These are phyloP conservation scores for Jaapia argillacea DNA, from an alignment of 768 basidiomycete genomes.

Conservation along the genomic window DNA sequence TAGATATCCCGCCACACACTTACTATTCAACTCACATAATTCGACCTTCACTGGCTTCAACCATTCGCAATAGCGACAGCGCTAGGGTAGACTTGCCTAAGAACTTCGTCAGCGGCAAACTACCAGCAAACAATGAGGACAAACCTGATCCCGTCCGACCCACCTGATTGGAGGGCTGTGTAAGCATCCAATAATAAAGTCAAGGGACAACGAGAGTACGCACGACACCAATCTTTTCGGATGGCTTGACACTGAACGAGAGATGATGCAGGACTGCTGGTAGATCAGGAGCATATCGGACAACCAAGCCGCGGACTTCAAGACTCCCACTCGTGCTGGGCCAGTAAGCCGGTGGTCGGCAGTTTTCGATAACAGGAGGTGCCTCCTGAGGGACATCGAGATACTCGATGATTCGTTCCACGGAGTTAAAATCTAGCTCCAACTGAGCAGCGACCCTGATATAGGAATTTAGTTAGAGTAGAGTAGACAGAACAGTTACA, in stretches of 20 bases:
- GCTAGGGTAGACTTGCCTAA: constrained; percentile 23
- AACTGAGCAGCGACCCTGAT: constrained; percentile 55
- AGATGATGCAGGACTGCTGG: constrained; percentile 48
- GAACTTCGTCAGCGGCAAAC: neutral
- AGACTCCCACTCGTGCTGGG: constrained; percentile 41
- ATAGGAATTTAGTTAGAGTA: constrained; percentile 3
- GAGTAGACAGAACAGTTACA: neutral
- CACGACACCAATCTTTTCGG: constrained; percentile 63
- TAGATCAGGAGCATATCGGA: constrained; percentile 54
- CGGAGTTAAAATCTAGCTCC: constrained; percentile 66
- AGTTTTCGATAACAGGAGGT: constrained; percentile 42
- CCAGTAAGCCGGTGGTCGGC: constrained; percentile 65
- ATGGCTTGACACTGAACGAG: constrained; percentile 47
- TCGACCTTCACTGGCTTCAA: constrained; percentile 45
- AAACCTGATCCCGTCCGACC: constrained; percentile 60
- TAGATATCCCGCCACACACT: no score
- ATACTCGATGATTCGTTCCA: constrained; percentile 67
- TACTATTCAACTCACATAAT: constrained; percentile 45
- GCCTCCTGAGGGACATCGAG: constrained; percentile 61
- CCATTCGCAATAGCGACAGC: constrained; percentile 37
- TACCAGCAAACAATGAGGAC: neutral
- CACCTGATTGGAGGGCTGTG: constrained; percentile 28
- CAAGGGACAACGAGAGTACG: constrained; percentile 8
- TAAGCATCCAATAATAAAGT: neutral
- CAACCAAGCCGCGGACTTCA: constrained; percentile 44